phyloP scores from a whole-genome alignment of 192 early-diverging fungal species.

The Coemansia sp. region DNA sequence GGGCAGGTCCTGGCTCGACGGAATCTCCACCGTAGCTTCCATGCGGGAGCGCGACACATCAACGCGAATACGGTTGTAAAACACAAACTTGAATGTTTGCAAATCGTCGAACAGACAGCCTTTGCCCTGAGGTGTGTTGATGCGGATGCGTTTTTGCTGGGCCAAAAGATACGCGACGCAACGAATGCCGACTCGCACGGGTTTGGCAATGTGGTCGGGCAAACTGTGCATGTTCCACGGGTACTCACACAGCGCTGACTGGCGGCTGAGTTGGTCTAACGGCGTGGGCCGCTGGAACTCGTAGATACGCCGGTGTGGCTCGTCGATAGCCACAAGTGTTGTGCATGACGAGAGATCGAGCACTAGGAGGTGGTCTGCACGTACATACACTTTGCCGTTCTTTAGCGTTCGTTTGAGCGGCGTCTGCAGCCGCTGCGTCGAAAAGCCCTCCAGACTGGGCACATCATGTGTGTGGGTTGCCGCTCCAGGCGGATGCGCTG shows the following conservation, averaged over 20 bases:
- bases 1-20: constrained; percentile 46
- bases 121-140: constrained; percentile 72
- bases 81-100: constrained; percentile 62
- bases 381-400: constrained; percentile 35
- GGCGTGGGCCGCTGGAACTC: constrained; percentile 27
- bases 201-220: constrained; percentile 36
- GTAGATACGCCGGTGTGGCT: constrained; percentile 11
- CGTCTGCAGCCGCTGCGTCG: constrained; percentile 20
- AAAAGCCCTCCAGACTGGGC: constrained; percentile 14
- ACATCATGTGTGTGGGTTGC: neutral
- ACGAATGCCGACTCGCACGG: constrained; percentile 48
- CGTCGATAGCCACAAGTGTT: constrained; percentile 19
- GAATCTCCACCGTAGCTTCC: constrained; percentile 52
- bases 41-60: constrained; percentile 31
- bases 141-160: constrained; percentile 66
- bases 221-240: constrained; percentile 20
- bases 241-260: constrained; percentile 11
- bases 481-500: neutral
- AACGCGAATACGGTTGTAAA: constrained; percentile 65
- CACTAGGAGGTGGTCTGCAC: constrained; percentile 25
- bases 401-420: constrained; percentile 36
- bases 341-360: constrained; percentile 26
- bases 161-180: constrained; percentile 59
- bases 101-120: constrained; percentile 69
- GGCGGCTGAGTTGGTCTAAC: constrained; percentile 1